phyloP scores from a whole-genome alignment of 495 filamentous ascomycete species.

The Xylona heveae region DNA sequence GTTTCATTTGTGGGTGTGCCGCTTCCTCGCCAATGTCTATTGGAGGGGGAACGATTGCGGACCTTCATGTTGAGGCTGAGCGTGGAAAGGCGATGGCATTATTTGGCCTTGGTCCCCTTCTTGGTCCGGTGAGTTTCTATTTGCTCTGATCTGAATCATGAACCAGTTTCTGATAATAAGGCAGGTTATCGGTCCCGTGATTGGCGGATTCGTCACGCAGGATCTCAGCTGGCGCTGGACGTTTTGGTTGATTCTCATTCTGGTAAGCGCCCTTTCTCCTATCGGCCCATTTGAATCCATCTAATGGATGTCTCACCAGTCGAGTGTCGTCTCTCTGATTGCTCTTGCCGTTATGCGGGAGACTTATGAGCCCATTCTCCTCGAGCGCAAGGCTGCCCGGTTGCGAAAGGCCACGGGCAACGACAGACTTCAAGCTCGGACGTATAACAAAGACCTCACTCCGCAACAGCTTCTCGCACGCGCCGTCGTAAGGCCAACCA shows the following conservation, averaged over 20 bases:
- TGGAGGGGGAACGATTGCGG: conserved; percentile 2
- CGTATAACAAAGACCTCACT: no score
- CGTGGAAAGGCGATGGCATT: background rate
- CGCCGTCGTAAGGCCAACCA: conserved; percentile 1
- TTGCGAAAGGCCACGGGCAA: conserved; percentile 2
- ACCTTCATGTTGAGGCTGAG: background rate
- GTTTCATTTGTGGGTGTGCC: background rate
- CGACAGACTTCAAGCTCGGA: conserved; percentile 1
- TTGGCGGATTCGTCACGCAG: background rate
- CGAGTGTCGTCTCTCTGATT: background rate
- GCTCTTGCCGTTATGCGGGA: background rate
- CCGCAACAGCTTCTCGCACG: background rate
- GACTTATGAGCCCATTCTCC: background rate
- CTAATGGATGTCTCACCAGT: background rate
- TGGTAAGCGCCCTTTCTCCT: background rate
- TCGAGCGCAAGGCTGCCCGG: background rate
- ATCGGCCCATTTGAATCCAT: background rate
- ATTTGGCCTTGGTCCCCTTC: conserved; percentile 1
- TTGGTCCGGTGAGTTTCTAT: conserved; percentile 6
- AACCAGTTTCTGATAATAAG: no score
- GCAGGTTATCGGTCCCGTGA: background rate
- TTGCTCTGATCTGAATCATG: no score
- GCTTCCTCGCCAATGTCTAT: background rate
- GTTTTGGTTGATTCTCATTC: background rate
- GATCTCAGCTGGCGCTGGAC: background rate